phyloP scores from a whole-genome alignment of 768 basidiomycete species.

The Calocybe indica region DNA sequence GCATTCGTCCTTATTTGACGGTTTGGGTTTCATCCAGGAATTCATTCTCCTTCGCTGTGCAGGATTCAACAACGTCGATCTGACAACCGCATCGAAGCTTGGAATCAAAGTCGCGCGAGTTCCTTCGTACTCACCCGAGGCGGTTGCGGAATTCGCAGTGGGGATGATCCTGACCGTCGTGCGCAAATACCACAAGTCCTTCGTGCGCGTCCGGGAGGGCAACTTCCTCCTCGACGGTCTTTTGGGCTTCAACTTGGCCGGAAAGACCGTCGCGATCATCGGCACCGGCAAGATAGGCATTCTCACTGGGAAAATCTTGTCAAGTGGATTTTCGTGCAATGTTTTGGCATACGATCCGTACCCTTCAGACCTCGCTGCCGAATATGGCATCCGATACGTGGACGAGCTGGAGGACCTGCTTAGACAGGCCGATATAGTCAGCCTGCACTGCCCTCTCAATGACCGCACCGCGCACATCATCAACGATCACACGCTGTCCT shows the following conservation, averaged over 20 bases:
- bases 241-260: constrained; percentile 33
- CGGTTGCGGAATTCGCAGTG: constrained; percentile 38
- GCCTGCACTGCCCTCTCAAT: constrained; percentile 35
- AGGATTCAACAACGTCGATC: constrained; percentile 38
- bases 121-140: constrained; percentile 38
- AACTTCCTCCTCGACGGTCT: constrained; percentile 41
- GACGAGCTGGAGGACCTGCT: constrained; percentile 29
- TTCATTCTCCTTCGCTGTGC: constrained; percentile 35
- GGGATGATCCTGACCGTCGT: constrained; percentile 41
- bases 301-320: constrained; percentile 33
- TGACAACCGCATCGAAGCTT: constrained; percentile 20
- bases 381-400: constrained; percentile 32
- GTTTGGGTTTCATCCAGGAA: constrained; percentile 23
- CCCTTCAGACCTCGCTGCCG: constrained; percentile 23
- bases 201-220: constrained; percentile 37
- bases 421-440: constrained; percentile 31
- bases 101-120: constrained; percentile 34
- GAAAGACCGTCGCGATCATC: constrained; percentile 38
- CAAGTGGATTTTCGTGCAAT: constrained; percentile 31
- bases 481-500: constrained; percentile 28
- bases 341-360: constrained; percentile 37
- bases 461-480: constrained; percentile 33
- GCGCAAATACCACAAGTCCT: constrained; percentile 41
- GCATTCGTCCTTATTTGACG: not conserved
- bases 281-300: constrained; percentile 39